phyloP scores from a whole-genome alignment of 345 rosid species.

The Brassica juncea region DNA sequence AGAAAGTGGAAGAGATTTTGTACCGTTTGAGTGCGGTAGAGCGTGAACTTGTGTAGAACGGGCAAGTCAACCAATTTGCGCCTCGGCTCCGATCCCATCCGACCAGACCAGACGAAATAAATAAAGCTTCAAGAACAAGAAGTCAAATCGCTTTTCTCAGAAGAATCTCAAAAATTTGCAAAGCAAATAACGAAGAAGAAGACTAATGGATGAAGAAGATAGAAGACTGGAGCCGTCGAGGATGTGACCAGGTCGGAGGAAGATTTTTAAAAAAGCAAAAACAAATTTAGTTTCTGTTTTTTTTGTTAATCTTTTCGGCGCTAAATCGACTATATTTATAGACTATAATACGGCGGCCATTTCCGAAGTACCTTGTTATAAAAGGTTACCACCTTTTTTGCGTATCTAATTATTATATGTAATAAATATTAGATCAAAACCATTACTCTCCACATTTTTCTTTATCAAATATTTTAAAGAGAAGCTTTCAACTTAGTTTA shows the following conservation, averaged over 20 bases:
- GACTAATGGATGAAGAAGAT: constrained; percentile 15
- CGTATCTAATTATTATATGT: neutral
- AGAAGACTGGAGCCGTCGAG: constrained; percentile 32
- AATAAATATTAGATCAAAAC: neutral
- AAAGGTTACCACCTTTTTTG: neutral
- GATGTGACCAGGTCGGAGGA: constrained; percentile 25
- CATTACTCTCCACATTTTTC: neutral
- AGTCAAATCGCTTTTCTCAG: neutral
- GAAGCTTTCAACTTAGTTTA: too few relatives aligned
- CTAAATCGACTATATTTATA: constrained; percentile 22
- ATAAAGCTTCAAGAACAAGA: neutral
- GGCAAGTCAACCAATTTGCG: constrained; percentile 41
- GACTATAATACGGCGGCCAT: constrained; percentile 1
- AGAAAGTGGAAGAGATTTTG: neutral
- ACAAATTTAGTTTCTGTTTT: neutral
- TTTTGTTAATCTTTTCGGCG: constrained; percentile 28
- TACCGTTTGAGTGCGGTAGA: constrained; percentile 84
- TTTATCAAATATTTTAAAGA: neutral
- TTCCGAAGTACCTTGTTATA: neutral
- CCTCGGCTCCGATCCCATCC: constrained; percentile 43
- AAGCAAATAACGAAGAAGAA: neutral
- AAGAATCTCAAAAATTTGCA: neutral
- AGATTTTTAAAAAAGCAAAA: neutral
- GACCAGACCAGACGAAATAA: constrained; percentile 22
- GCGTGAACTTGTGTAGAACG: constrained; percentile 72